A percentile compares a stretch with the other conserved stretches of the same genome.
These are phyloP conservation scores for Colletotrichum spaethianum DNA, from an alignment of 2,329 filamentous ascomycete species.

Conservation along the genomic window DNA sequence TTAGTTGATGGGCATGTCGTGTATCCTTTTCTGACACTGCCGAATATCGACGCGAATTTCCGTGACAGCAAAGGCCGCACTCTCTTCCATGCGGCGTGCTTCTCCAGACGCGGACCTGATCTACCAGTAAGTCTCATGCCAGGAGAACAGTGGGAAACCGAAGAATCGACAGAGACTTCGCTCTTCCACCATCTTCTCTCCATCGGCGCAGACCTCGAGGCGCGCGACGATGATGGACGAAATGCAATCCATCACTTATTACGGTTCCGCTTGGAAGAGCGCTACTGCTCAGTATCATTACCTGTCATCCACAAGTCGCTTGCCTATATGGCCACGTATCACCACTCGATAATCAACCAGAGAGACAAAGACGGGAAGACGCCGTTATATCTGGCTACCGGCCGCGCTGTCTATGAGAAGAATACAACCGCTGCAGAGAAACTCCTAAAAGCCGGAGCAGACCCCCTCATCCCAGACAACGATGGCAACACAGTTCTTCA, in stretches of 20 bases:
- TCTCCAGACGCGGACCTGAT: slow-evolving; percentile 25
- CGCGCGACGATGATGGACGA: slow-evolving; percentile 42
- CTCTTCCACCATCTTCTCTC: slow-evolving; percentile 43
- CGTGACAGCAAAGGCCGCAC: slow-evolving; percentile 46
- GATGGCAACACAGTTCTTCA: slow-evolving; percentile 45
- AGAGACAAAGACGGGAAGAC: slow-evolving; percentile 46
- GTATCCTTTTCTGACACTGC: slow-evolving; percentile 42
- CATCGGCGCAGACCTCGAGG: slow-evolving; percentile 45
- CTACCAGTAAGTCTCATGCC: not conserved
- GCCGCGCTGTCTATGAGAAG: slow-evolving; percentile 11
- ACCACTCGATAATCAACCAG: slow-evolving; percentile 40
- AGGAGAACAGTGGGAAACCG: not conserved
- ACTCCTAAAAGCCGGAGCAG: slow-evolving; percentile 44
- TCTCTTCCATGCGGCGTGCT: slow-evolving; percentile 46
- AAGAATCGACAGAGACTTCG: not conserved
- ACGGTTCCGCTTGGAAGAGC: too few species aligned
- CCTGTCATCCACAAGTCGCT: slow-evolving; percentile 17
- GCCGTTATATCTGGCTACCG: slow-evolving; percentile 42
- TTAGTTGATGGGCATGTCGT: slow-evolving; percentile 29
- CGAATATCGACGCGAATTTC: slow-evolving; percentile 44
- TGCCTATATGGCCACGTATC: slow-evolving; percentile 4
- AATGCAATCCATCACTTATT: slow-evolving; percentile 46
- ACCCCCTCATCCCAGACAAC: slow-evolving; percentile 34
- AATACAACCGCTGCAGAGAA: slow-evolving; percentile 5
- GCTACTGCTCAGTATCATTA: not conserved